Conservation (phyloP, 139 green algal species). For the Yamagishiella unicocca region DNA sequence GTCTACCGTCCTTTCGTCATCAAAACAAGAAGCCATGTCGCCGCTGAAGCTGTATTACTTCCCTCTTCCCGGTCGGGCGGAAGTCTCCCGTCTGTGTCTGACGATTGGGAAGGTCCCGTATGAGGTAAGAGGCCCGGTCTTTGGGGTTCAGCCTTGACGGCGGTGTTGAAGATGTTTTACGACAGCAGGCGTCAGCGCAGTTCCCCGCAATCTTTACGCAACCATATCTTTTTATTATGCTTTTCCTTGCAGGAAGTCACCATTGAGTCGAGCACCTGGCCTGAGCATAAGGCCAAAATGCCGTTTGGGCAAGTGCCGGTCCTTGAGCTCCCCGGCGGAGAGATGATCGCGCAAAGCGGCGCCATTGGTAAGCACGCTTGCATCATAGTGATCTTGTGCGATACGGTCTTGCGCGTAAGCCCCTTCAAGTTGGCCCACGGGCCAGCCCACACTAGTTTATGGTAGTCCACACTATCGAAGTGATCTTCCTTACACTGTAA, state of each 20-base stretch:
- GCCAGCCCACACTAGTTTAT: no score
- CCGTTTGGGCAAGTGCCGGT: constrained; percentile 61
- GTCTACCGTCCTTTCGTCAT: no score
- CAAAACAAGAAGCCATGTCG: not conserved
- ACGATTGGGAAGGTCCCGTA: constrained; percentile 19
- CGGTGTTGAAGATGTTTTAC: no score
- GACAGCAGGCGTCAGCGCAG: no score
- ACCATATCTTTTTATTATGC: no score
- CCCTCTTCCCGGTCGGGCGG: constrained; percentile 35
- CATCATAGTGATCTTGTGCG: no score
- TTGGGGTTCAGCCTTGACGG: no score
- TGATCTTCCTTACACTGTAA: no score
- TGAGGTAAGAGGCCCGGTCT: constrained; percentile 25
- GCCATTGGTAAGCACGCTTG: constrained; percentile 59
- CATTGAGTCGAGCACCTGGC: not conserved
- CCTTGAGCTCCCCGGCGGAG: constrained; percentile 60
- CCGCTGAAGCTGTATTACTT: constrained; percentile 53
- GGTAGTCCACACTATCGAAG: no score
- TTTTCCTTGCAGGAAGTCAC: constrained; percentile 45
- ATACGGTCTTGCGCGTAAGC: no score
- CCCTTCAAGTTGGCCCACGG: no score
- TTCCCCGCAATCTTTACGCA: no score
- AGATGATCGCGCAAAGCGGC: constrained; percentile 54
- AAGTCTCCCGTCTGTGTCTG: constrained; percentile 31
- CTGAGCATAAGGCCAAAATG: constrained; percentile 48